A percentile compares a stretch with the other conserved stretches of the same genome.
Evolutionary conservation across 1,284 basidiomycete species (phyloP).

Genomic region (Heliocybe sulcata): DNA sequence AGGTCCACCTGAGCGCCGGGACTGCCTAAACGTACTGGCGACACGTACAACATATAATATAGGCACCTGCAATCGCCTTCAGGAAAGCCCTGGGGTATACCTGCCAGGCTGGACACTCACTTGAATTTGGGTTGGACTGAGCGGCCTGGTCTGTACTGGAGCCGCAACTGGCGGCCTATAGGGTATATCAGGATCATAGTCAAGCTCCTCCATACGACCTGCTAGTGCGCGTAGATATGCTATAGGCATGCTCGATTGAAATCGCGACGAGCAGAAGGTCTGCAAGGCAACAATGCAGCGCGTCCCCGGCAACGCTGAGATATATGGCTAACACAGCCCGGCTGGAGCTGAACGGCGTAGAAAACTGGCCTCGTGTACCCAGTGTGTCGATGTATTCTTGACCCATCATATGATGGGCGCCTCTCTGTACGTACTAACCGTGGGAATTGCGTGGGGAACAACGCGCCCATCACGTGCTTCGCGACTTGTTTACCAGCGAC

Average conservation of each 20-base stretch:
- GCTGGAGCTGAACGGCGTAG: not conserved
- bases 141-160: not conserved
- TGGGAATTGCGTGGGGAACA: not conserved
- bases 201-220: not conserved
- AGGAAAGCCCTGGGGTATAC: not conserved
- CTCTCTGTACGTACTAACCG: not conserved
- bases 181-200: not conserved
- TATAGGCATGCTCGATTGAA: no score
- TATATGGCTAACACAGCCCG: not conserved
- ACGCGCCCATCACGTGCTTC: not conserved
- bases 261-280: no score
- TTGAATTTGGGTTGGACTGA: not conserved
- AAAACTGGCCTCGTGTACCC: not conserved
- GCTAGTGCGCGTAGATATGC: not conserved
- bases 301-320: not conserved
- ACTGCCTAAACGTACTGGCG: not conserved
- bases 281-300: no score
- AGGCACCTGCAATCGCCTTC: conserved; percentile 37
- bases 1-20: not conserved
- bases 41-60: conserved; percentile 63
- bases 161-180: not conserved
- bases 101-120: not conserved
- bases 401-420: not conserved
- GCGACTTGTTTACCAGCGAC: not conserved
- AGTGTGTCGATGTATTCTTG: not conserved